These are phyloP conservation scores for Cordyceps tenuipes DNA, from an alignment of 2,329 filamentous ascomycete genomes.

Conservation along the genomic window DNA sequence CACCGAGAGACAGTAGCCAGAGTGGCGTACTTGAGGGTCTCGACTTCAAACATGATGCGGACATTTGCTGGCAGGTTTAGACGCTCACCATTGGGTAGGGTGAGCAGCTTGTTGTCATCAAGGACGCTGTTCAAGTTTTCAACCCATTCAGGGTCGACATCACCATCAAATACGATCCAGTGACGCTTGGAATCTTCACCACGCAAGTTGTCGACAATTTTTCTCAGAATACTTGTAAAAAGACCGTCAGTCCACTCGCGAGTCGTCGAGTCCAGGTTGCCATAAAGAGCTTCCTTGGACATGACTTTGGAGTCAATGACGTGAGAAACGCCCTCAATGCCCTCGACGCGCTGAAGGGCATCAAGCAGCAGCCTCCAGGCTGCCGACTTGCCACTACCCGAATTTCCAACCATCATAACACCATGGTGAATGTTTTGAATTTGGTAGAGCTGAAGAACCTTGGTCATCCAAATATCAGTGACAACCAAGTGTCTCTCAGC, in stretches of 20 bases:
- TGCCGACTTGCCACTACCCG: slow-evolving; percentile 92
- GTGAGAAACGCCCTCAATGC: slow-evolving; percentile 87
- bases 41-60: slow-evolving; percentile 99
- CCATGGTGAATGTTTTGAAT: slow-evolving; percentile 97
- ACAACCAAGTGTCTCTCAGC: slow-evolving; percentile 79
- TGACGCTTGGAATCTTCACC: slow-evolving; percentile 95
- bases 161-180: slow-evolving; percentile 99
- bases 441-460: slow-evolving; percentile 92
- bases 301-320: slow-evolving; percentile 99
- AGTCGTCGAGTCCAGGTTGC: slow-evolving; percentile 90
- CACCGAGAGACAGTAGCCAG: slow-evolving; percentile 98
- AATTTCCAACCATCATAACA: slow-evolving; percentile 99
- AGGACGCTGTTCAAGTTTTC: slow-evolving; percentile 99
- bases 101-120: slow-evolving; percentile 97
- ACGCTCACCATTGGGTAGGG: slow-evolving; percentile 94
- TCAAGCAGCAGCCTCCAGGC: slow-evolving; percentile 91
- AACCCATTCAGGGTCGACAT: slow-evolving; percentile 99
- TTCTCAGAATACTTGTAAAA: slow-evolving; percentile 94
- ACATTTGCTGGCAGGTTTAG: slow-evolving; percentile 91
- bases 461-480: slow-evolving; percentile 94
- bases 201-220: slow-evolving; percentile 97
- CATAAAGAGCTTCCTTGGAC: slow-evolving; percentile 97
- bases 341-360: slow-evolving; percentile 83
- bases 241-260: slow-evolving; percentile 98
- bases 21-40: slow-evolving; percentile 94